Conservation (phyloP, 1,284 basidiomycete genomes). For the Moniliella sp. region DNA sequence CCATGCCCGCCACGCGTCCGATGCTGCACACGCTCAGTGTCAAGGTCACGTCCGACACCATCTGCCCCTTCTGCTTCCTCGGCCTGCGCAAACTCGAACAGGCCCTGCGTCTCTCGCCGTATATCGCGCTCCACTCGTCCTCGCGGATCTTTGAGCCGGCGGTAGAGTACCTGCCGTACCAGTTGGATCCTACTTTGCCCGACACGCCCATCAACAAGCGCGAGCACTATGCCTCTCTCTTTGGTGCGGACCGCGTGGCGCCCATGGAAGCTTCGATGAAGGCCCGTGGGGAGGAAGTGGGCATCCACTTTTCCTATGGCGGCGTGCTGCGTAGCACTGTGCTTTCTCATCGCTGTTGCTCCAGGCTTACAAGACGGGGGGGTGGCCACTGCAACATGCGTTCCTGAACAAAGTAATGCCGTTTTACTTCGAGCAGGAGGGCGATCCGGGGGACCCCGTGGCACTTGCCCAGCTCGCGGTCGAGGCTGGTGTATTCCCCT, state of each 20-base stretch:
- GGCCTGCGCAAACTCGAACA: slow-evolving; percentile 2
- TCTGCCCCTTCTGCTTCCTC: slow-evolving; percentile 4
- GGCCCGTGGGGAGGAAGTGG: slow-evolving; percentile 1
- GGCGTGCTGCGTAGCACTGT: slow-evolving; percentile 1
- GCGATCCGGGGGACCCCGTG: slow-evolving; percentile 1
- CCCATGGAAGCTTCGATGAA: slow-evolving; percentile 1
- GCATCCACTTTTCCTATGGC: slow-evolving; percentile 3
- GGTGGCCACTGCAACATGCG: slow-evolving; percentile 1
- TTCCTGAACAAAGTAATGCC: slow-evolving; percentile 2
- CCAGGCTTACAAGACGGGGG: slow-evolving; percentile 1
- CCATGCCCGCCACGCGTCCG: no score
- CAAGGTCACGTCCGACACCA: slow-evolving; percentile 1
- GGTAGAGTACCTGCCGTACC: slow-evolving; percentile 2
- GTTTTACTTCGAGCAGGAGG: slow-evolving; percentile 1
- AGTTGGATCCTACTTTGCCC: slow-evolving; percentile 3
- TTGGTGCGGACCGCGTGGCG: background rate
- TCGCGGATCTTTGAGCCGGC: background rate
- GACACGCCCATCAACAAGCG: slow-evolving; percentile 1
- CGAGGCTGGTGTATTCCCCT: slow-evolving; percentile 1
- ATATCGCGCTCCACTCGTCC: background rate
- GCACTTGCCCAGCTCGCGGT: background rate
- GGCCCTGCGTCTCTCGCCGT: slow-evolving; percentile 1
- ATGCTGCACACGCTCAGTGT: no score
- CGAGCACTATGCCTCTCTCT: slow-evolving; percentile 1
- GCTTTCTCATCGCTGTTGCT: slow-evolving; percentile 1